These are phyloP conservation scores for Rickenella mellea DNA, from an alignment of 768 basidiomycete genomes.

Conservation along the genomic window DNA sequence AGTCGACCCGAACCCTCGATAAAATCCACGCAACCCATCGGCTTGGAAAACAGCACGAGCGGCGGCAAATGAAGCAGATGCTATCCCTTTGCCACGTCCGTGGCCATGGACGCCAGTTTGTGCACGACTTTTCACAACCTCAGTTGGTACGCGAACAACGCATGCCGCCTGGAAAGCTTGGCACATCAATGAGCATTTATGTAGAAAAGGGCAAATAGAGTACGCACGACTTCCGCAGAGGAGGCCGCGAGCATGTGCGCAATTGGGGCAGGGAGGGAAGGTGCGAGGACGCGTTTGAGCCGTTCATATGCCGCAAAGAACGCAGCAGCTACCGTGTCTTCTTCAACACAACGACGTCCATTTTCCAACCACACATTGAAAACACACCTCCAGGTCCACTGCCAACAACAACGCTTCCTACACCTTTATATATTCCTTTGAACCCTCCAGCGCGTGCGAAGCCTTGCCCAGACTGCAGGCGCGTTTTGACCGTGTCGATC, in stretches of 20 bases:
- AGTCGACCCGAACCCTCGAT: constrained; percentile 79
- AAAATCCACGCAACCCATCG: constrained; percentile 73
- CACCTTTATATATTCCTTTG: constrained; percentile 82
- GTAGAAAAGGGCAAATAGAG: neutral
- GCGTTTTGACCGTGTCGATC: constrained; percentile 93
- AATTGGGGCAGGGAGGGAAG: constrained; percentile 53
- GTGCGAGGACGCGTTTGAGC: constrained; percentile 67
- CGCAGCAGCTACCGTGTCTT: constrained; percentile 77
- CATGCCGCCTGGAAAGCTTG: constrained; percentile 59
- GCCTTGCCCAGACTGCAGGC: constrained; percentile 82
- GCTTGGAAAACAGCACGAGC: constrained; percentile 44
- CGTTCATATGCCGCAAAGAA: constrained; percentile 95
- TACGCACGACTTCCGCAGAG: constrained; percentile 43
- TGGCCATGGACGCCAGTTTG: constrained; percentile 75
- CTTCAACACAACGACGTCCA: neutral
- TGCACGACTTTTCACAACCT: constrained; percentile 88
- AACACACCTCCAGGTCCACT: constrained; percentile 86
- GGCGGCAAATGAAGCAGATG: constrained; percentile 50
- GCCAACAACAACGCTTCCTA: constrained; percentile 90
- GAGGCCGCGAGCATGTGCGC: constrained; percentile 47
- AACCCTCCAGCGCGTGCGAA: constrained; percentile 84
- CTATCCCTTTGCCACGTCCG: constrained; percentile 26
- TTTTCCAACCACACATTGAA: neutral
- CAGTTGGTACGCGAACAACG: constrained; percentile 88
- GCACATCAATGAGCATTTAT: no score